phyloP scores from a whole-genome alignment of 345 rosid genomes.

The Aquilaria yunnanensis region DNA sequence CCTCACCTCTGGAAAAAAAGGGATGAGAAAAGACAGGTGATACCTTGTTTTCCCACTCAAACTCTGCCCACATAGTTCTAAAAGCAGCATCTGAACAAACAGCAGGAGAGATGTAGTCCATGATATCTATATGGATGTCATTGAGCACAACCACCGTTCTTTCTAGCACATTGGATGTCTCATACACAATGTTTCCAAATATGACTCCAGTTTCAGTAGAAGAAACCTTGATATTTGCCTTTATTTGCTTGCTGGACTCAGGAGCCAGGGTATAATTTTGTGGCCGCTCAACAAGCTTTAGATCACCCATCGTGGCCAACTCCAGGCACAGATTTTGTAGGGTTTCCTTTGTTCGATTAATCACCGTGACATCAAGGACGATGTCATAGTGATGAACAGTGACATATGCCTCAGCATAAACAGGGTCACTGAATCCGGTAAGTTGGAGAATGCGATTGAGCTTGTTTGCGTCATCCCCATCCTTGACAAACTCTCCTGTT shows the following conservation, averaged over 20 bases:
- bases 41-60: constrained; percentile 99
- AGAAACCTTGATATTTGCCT: constrained; percentile 98
- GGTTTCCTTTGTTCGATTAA: constrained; percentile 95
- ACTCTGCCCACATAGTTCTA: constrained; percentile 99
- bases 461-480: constrained; percentile 89
- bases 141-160: constrained; percentile 86
- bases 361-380: constrained; percentile 90
- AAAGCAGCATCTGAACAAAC: constrained; percentile 85
- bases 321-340: constrained; percentile 97
- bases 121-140: constrained; percentile 92
- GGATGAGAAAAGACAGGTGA: not conserved
- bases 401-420: constrained; percentile 97
- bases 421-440: constrained; percentile 99
- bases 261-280: constrained; percentile 96
- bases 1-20: no score
- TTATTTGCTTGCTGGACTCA: constrained; percentile 91
- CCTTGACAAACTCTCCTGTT: constrained; percentile 94
- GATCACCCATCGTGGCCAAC: constrained; percentile 98
- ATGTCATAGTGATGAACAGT: constrained; percentile 97
- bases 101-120: constrained; percentile 98
- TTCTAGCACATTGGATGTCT: constrained; percentile 86
- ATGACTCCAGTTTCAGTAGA: constrained; percentile 98
- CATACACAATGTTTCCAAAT: constrained; percentile 94
- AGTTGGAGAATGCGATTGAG: constrained; percentile 97
- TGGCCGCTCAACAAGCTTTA: constrained; percentile 97